These are phyloP conservation scores for Hypomontagnella submonticulosa DNA, from an alignment of 495 filamentous ascomycete species.

Conservation along the genomic window DNA sequence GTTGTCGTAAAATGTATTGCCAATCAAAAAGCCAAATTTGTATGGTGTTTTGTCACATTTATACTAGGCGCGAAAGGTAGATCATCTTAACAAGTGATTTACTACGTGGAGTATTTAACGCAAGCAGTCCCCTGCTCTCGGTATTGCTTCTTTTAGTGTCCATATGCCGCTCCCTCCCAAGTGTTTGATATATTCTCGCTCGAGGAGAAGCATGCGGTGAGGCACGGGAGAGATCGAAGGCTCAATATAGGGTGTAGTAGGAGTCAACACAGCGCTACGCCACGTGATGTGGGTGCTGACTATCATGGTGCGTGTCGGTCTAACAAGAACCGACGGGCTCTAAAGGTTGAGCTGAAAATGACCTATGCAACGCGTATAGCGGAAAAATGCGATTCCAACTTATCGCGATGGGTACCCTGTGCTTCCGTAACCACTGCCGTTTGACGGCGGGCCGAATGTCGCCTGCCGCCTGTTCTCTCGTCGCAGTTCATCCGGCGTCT, in stretches of 20 bases:
- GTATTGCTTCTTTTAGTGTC: constrained; percentile 10
- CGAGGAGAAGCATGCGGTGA: constrained; percentile 7
- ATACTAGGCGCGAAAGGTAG: constrained; percentile 21
- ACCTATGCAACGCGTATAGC: background rate
- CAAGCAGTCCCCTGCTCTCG: constrained; percentile 4
- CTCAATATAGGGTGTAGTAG: constrained; percentile 4
- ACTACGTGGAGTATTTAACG: constrained; percentile 26
- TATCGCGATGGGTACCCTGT: constrained; percentile 43
- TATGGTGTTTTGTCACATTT: constrained; percentile 28
- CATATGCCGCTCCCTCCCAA: constrained; percentile 16
- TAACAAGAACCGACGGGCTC: constrained; percentile 6
- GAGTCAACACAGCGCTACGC: constrained; percentile 3
- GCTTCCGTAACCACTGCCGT: constrained; percentile 48
- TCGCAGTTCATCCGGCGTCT: constrained; percentile 52
- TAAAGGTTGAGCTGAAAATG: constrained; percentile 2
- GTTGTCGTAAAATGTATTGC: too few relatives aligned
- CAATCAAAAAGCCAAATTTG: background rate
- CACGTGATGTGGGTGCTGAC: background rate
- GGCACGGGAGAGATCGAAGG: constrained; percentile 25
- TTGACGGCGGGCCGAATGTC: constrained; percentile 53
- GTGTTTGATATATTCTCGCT: constrained; percentile 32
- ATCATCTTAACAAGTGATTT: constrained; percentile 16
- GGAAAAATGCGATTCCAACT: constrained; percentile 7
- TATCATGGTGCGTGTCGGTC: background rate
- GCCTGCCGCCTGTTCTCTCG: constrained; percentile 54